Evolutionary conservation across 805 yeast genomes (phyloP), one percentile per base, ranked within the genome.

Genomic region (Yarrowia deformans): DNA sequence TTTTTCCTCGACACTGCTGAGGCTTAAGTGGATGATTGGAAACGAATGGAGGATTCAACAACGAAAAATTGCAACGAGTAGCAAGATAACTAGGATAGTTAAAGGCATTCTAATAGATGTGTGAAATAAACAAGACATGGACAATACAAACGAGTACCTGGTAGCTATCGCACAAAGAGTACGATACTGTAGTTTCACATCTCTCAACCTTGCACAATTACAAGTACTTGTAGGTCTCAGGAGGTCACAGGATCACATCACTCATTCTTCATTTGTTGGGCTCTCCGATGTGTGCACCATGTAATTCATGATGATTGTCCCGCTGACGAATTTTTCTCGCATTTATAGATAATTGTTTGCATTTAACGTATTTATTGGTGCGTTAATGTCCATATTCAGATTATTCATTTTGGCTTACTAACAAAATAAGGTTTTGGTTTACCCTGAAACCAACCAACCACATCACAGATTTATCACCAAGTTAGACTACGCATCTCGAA

Each of bases 1-100:
- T 95, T 95, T 88, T 95, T 95, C 87, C 85, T 95, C 82, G 99
- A 94, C 77, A 87, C 81, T 74, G 75, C 81, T 56, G 87, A 81
- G 69, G 70, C 70, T 23, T 69, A 69, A 35, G 43, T 8, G 52
- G 13, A 16, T 3, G 14, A 8, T 32, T n/a, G 42, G 32, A 35
- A 18, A 8, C 14, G 60, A 54, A 39, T 54, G 45, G 60, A 54
- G 43, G 58, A 52, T 35, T 52, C 43, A 37, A 35, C 34, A 48
- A 35, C 40, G 23, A 18, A n/a, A 52, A 37, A 9, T n/a, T 39
- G 39, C 48, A 43, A 43, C 48, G 14, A 14, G 43, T 40, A 43
- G 48, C 48, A 43, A 46, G 18, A 46, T 46, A 46, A 46, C 50
- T 23, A 23, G n/a, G 50, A 23, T 23, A 46, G 49, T 45, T 45